These are phyloP conservation scores for Bertia moriformis DNA, from an alignment of 2,329 filamentous ascomycete genomes.

Conservation along the genomic window DNA sequence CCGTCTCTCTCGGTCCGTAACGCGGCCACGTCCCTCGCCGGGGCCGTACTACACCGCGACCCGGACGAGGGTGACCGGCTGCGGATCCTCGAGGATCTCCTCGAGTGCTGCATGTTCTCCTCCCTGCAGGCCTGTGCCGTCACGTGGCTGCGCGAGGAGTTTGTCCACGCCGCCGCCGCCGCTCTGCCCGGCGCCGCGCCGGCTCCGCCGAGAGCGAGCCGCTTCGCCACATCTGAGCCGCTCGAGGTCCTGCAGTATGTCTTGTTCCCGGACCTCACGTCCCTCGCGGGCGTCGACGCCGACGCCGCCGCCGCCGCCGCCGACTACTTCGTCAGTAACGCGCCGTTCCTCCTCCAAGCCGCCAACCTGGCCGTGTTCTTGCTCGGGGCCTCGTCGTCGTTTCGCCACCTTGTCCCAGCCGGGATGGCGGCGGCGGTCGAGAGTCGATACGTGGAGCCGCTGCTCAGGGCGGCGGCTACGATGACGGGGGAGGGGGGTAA, in stretches of 20 bases:
- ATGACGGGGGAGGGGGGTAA: constrained; percentile 14
- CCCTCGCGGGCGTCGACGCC: constrained; percentile 20
- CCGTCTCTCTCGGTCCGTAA: constrained; percentile 36
- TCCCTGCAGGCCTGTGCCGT: constrained; percentile 48
- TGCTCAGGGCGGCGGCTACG: constrained; percentile 25
- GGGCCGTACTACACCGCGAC: constrained; percentile 36
- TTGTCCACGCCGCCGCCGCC: constrained; percentile 25
- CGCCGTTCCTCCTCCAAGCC: constrained; percentile 40
- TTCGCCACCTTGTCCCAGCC: constrained; percentile 31
- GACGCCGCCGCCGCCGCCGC: constrained; percentile 25
- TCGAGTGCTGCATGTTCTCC: constrained; percentile 51
- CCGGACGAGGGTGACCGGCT: constrained; percentile 42
- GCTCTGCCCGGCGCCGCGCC: too few species aligned
- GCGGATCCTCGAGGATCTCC: constrained; percentile 46
- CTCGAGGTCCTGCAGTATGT: constrained; percentile 46
- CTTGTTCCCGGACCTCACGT: constrained; percentile 41
- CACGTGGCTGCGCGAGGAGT: constrained; percentile 48
- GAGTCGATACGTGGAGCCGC: constrained; percentile 40
- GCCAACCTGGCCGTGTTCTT: constrained; percentile 47
- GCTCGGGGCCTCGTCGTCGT: constrained; percentile 23
- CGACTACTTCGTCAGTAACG: constrained; percentile 35
- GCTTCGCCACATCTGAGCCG: constrained; percentile 37
- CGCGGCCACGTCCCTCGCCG: constrained; percentile 36
- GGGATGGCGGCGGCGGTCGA: constrained; percentile 42
- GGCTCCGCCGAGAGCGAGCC: constrained; percentile 8